These are phyloP conservation scores for Neoascochyta sp. DNA, from an alignment of 2,329 filamentous ascomycete genomes.

Conservation along the genomic window DNA sequence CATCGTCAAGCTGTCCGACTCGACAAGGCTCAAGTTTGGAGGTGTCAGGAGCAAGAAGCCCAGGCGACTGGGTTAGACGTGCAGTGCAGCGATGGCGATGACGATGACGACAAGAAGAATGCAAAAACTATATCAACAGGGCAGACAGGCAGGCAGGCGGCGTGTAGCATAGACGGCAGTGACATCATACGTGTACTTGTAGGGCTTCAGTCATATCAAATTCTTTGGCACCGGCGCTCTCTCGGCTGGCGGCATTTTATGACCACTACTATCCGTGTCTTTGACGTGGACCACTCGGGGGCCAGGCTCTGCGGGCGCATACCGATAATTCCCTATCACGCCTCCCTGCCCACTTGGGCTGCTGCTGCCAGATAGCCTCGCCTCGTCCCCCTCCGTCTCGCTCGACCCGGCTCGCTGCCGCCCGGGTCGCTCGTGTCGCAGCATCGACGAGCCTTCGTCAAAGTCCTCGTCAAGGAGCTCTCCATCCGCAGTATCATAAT, in stretches of 20 bases:
- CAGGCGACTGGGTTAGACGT: conserved; percentile 67
- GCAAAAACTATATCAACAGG: conserved; percentile 2
- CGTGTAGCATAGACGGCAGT: no score
- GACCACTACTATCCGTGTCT: conserved; percentile 43
- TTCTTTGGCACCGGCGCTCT: conserved; percentile 43
- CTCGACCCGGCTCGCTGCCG: conserved; percentile 27
- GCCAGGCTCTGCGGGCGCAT: conserved; percentile 28
- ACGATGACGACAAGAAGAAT: conserved; percentile 3
- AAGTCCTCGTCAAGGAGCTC: conserved; percentile 59
- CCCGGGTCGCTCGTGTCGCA: conserved; percentile 41
- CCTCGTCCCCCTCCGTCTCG: conserved; percentile 27
- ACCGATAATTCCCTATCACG: conserved; percentile 31
- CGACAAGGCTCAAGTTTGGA: conserved; percentile 91
- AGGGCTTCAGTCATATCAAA: conserved; percentile 31
- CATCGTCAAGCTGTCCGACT: conserved; percentile 77
- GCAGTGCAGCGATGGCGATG: conserved; percentile 5
- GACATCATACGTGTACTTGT: conserved; percentile 4
- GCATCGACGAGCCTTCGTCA: conserved; percentile 59
- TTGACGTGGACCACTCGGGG: conserved; percentile 36
- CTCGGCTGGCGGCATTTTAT: conserved; percentile 44
- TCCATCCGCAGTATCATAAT: conserved; percentile 69
- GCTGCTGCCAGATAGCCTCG: conserved; percentile 27
- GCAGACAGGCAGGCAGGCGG: no score
- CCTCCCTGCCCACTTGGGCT: conserved; percentile 33
- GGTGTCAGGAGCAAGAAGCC: conserved; percentile 81